These are phyloP conservation scores for Lentinula detonsa DNA, from an alignment of 768 basidiomycete genomes.

Conservation along the genomic window DNA sequence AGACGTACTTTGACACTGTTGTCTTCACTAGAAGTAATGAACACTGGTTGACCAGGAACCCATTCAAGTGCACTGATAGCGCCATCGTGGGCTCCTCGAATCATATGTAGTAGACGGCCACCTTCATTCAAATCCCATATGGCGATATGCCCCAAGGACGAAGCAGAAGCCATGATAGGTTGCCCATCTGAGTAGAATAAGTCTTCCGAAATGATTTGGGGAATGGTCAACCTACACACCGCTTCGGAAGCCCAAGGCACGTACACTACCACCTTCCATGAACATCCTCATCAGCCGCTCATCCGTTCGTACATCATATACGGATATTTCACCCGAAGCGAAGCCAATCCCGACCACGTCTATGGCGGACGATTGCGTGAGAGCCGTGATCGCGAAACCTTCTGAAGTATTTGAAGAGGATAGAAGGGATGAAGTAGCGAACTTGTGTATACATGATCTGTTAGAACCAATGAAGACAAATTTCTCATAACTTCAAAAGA, in stretches of 20 bases:
- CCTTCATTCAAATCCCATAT: constrained; percentile 88
- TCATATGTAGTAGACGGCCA: constrained; percentile 76
- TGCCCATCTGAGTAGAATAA: constrained; percentile 58
- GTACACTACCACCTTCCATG: constrained; percentile 82
- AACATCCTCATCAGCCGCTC: constrained; percentile 85
- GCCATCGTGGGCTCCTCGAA: constrained; percentile 87
- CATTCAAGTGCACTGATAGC: constrained; percentile 80
- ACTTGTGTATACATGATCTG: constrained; percentile 82
- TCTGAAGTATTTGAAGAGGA: constrained; percentile 24
- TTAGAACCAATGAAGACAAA: not conserved
- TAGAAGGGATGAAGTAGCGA: constrained; percentile 50
- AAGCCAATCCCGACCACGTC: constrained; percentile 95
- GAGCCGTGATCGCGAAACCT: constrained; percentile 56
- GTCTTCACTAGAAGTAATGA: constrained; percentile 88
- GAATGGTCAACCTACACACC: constrained; percentile 39
- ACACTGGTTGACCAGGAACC: constrained; percentile 87
- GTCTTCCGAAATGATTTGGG: not conserved
- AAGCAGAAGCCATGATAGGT: constrained; percentile 82
- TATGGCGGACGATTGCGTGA: constrained; percentile 91
- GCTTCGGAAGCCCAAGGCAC: constrained; percentile 77
- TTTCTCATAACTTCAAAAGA: not conserved
- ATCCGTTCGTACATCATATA: constrained; percentile 88
- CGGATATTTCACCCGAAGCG: constrained; percentile 77
- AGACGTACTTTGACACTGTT: constrained; percentile 85
- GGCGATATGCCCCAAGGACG: constrained; percentile 82